Conservation (phyloP, 176 grass and related monocot genomes). For the Metroxylon sagu region DNA sequence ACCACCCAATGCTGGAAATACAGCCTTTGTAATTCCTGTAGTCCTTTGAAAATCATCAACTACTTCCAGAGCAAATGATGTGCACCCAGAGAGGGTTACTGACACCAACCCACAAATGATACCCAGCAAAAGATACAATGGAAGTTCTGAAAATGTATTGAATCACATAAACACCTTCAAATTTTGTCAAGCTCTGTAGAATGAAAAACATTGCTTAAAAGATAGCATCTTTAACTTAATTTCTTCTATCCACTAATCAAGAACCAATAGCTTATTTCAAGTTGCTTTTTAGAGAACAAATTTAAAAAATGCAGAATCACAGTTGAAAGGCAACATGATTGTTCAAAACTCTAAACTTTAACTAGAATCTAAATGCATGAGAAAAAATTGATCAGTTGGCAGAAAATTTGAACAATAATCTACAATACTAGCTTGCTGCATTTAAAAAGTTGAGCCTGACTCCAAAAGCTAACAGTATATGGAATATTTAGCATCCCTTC, state of each 20-base stretch:
- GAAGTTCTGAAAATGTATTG: slow-evolving; percentile 86
- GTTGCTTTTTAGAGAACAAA: too few species aligned
- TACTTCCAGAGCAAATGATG: slow-evolving; percentile 47
- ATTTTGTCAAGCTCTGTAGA: slow-evolving; percentile 44
- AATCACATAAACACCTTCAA: slow-evolving; percentile 55
- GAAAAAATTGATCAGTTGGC: too few species aligned
- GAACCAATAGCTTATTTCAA: too few species aligned
- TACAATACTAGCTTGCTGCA: slow-evolving; percentile 3
- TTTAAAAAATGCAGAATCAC: too few species aligned
- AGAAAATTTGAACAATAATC: too few species aligned
- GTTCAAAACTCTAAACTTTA: too few species aligned
- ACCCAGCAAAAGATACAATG: slow-evolving; percentile 87
- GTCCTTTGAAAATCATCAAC: slow-evolving; percentile 48
- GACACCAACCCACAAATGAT: slow-evolving; percentile 80
- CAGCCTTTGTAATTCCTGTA: slow-evolving; percentile 50
- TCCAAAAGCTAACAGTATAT: slow-evolving; percentile 2
- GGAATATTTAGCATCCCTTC: slow-evolving; percentile 1
- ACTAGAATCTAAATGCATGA: too few species aligned
- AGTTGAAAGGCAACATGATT: too few species aligned
- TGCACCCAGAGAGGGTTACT: slow-evolving; percentile 56
- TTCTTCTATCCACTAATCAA: too few species aligned
- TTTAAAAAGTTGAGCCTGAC: slow-evolving; percentile 2
- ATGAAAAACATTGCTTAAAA: slow-evolving; percentile 42
- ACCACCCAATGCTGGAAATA: slow-evolving; percentile 67
- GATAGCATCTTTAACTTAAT: slow-evolving; percentile 6